A percentile compares a stretch with the other conserved stretches of the same genome.
Evolutionary conservation across 768 basidiomycete species (phyloP).

Genomic region (Guyanaporus albipodus): DNA sequence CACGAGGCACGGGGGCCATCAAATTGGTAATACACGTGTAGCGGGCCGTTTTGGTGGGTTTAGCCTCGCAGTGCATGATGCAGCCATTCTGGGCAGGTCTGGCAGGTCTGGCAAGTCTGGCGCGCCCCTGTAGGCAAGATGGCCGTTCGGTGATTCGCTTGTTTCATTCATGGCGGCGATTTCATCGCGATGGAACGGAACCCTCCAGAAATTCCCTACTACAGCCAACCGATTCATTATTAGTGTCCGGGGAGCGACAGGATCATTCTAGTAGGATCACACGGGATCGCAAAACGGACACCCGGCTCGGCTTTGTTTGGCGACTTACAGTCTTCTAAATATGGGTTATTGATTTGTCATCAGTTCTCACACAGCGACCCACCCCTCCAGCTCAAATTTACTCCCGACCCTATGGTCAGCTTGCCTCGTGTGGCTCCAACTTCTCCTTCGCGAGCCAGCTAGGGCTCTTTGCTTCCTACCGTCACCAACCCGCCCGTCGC

Average conservation of each 20-base stretch:
- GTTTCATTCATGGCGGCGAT: conserved; percentile 4
- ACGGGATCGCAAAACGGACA: conserved; percentile 13
- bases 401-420: conserved; percentile 16
- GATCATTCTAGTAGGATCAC: conserved; percentile 23
- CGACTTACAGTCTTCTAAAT: conserved; percentile 20
- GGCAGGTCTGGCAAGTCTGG: neutral
- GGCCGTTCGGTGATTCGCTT: conserved; percentile 4
- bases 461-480: conserved; percentile 18
- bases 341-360: conserved; percentile 24
- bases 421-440: conserved; percentile 29
- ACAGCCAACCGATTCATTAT: conserved; percentile 14
- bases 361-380: conserved; percentile 9
- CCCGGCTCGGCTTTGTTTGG: conserved; percentile 16
- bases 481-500: conserved; percentile 19
- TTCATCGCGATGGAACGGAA: conserved; percentile 8
- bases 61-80: conserved; percentile 7
- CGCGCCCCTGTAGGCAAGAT: too few relatives aligned
- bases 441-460: conserved; percentile 13
- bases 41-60: conserved; percentile 10
- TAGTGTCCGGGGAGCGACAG: conserved; percentile 4
- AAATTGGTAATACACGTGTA: conserved; percentile 20
- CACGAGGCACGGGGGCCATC: conserved; percentile 18
- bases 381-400: conserved; percentile 24
- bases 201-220: conserved; percentile 9
- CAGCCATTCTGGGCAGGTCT: conserved; percentile 1